phyloP scores from a whole-genome alignment of 2,329 filamentous ascomycete genomes.

The Apiospora rasikravindrae region DNA sequence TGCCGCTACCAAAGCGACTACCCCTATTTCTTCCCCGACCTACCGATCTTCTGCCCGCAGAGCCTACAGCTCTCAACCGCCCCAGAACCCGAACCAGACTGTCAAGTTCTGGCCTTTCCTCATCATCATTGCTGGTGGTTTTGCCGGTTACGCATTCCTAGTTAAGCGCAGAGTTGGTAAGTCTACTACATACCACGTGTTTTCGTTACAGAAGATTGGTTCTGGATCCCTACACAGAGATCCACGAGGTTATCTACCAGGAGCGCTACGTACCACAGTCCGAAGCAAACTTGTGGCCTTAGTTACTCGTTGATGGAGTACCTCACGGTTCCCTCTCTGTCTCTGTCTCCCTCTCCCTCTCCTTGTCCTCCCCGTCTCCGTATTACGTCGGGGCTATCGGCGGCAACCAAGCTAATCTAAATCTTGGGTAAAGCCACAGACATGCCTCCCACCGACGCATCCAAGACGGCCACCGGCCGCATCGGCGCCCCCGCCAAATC shows the following conservation, averaged over 20 bases:
- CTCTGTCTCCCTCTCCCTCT: background rate
- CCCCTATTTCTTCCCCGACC: conserved; percentile 20
- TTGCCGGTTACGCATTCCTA: conserved; percentile 55
- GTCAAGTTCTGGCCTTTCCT: conserved; percentile 67
- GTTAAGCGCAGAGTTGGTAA: conserved; percentile 56
- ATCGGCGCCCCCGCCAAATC: conserved; percentile 58
- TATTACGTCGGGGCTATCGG: background rate
- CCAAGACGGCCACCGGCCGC: conserved; percentile 45
- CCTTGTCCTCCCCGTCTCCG: background rate
- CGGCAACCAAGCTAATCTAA: background rate
- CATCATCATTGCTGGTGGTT: conserved; percentile 52
- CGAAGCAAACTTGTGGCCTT: background rate
- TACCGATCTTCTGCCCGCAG: conserved; percentile 21
- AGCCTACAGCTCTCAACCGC: conserved; percentile 51
- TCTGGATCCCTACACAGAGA: background rate
- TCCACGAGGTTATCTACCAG: background rate
- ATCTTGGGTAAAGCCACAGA: conserved; percentile 34
- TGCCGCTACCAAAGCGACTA: conserved; percentile 13
- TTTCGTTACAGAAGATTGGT: background rate
- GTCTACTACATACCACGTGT: conserved; percentile 27
- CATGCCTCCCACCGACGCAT: conserved; percentile 46
- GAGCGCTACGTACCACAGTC: background rate
- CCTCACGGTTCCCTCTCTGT: background rate
- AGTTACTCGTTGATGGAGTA: background rate
- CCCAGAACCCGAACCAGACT: conserved; percentile 38